Evolutionary conservation across 2,329 filamentous ascomycete species (phyloP).

Genomic region (Stachybotrys elegans): DNA sequence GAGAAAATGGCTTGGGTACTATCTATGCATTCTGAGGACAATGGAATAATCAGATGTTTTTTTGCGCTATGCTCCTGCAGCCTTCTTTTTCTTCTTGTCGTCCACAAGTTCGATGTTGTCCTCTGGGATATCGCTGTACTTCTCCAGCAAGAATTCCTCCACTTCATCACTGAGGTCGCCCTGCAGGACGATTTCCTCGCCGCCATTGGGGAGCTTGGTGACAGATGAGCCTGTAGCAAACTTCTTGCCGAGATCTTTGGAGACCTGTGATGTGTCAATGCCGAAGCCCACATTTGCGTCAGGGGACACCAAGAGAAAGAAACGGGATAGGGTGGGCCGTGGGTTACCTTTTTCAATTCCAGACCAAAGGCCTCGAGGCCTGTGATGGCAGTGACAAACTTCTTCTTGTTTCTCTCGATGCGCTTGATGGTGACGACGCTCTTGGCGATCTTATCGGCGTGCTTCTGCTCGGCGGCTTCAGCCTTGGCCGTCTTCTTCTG

Average conservation of each 20-base stretch:
- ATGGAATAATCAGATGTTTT: too few relatives aligned
- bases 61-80: slow-evolving; percentile 10
- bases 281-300: too few relatives aligned
- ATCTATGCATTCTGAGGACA: too few relatives aligned
- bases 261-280: slow-evolving; percentile 41
- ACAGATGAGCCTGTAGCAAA: slow-evolving; percentile 93
- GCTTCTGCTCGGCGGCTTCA: slow-evolving; percentile 76
- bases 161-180: slow-evolving; percentile 95
- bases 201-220: slow-evolving; percentile 78
- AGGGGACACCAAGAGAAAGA: slow-evolving; percentile 1
- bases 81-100: slow-evolving; percentile 82
- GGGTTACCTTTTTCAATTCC: slow-evolving; percentile 76
- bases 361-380: slow-evolving; percentile 87
- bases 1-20: too few relatives aligned
- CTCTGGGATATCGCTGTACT: slow-evolving; percentile 85
- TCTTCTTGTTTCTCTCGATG: slow-evolving; percentile 96
- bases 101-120: slow-evolving; percentile 94
- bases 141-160: slow-evolving; percentile 82
- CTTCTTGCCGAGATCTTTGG: slow-evolving; percentile 97
- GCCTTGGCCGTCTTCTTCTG: slow-evolving; percentile 97
- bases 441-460: slow-evolving; percentile 75
- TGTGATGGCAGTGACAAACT: slow-evolving; percentile 88
- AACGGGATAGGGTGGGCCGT: background rate
- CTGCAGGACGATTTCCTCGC: slow-evolving; percentile 96
- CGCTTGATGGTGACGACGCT: slow-evolving; percentile 89